Percentiles rank a stretch among this genome's conserved stretches.
phyloP scores from a whole-genome alignment of 345 rosid genomes.

The Reutealis trisperma region DNA sequence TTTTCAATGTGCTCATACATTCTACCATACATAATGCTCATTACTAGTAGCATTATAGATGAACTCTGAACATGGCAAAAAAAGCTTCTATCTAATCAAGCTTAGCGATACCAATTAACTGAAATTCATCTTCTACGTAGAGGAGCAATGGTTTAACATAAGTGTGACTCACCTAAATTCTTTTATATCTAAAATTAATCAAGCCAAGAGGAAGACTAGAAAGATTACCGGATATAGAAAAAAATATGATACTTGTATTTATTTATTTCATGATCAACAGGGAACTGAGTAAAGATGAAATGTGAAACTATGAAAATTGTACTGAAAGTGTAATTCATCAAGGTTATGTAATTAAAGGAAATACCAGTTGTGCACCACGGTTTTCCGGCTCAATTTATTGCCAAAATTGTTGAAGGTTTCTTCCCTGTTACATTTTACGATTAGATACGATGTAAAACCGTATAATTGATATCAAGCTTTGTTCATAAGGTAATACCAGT shows the following conservation, averaged over 20 bases:
- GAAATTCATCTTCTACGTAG: background rate
- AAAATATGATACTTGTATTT: background rate
- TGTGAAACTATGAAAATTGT: background rate
- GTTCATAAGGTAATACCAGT: slow-evolving; percentile 49
- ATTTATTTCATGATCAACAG: background rate
- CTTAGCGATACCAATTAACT: background rate
- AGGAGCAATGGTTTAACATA: background rate
- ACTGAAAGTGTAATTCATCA: background rate
- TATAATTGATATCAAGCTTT: background rate
- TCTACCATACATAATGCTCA: background rate
- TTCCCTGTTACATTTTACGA: slow-evolving; percentile 53
- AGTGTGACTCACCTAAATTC: background rate
- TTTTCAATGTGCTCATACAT: background rate
- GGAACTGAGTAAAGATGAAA: background rate
- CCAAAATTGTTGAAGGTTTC: slow-evolving; percentile 80
- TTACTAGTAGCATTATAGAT: background rate
- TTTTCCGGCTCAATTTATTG: slow-evolving; percentile 51
- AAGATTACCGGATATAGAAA: background rate
- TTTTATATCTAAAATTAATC: background rate
- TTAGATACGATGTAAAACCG: slow-evolving; percentile 16
- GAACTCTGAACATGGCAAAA: background rate
- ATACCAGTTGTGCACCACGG: slow-evolving; percentile 79
- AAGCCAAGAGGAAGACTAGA: background rate
- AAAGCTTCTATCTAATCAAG: background rate
- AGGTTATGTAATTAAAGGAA: slow-evolving; percentile 1